phyloP scores from a whole-genome alignment of 1,284 basidiomycete genomes.

The Lignosus rhinocerotis region DNA sequence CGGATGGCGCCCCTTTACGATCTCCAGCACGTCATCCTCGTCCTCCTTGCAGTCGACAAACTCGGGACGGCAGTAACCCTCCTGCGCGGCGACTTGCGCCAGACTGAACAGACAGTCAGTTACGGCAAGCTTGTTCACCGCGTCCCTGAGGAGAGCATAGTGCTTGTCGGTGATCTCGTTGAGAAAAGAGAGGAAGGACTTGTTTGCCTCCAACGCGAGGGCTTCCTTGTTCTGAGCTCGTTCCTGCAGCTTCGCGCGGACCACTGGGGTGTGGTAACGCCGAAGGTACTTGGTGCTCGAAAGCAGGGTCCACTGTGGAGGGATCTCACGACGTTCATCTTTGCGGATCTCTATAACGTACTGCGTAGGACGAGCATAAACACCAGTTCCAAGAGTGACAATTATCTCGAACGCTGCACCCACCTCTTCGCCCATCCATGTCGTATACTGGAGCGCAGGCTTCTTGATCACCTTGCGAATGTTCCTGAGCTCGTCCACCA shows the following conservation, averaged over 20 bases:
- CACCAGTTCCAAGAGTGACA: not conserved
- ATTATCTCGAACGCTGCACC: conserved; percentile 7
- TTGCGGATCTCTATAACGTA: conserved; percentile 80
- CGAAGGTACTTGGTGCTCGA: conserved; percentile 77
- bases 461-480: conserved; percentile 74
- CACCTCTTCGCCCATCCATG: conserved; percentile 72
- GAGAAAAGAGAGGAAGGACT: conserved; percentile 72
- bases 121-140: conserved; percentile 76
- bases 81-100: conserved; percentile 68
- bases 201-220: conserved; percentile 66
- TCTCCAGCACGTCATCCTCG: conserved; percentile 55
- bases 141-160: conserved; percentile 71
- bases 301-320: conserved; percentile 79
- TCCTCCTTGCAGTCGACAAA: conserved; percentile 45
- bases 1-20: conserved; percentile 76
- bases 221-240: conserved; percentile 79
- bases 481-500: conserved; percentile 74
- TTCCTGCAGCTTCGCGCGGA: conserved; percentile 68
- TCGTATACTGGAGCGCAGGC: conserved; percentile 77
- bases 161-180: conserved; percentile 63
- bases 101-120: conserved; percentile 81
- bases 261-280: conserved; percentile 82
- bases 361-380: conserved; percentile 37
- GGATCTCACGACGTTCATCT: conserved; percentile 69
- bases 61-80: conserved; percentile 72